Base-by-base conservation (phyloP, 108 stramenopile genomes). In the Cyclotella choctawhatcheeana region DNA sequence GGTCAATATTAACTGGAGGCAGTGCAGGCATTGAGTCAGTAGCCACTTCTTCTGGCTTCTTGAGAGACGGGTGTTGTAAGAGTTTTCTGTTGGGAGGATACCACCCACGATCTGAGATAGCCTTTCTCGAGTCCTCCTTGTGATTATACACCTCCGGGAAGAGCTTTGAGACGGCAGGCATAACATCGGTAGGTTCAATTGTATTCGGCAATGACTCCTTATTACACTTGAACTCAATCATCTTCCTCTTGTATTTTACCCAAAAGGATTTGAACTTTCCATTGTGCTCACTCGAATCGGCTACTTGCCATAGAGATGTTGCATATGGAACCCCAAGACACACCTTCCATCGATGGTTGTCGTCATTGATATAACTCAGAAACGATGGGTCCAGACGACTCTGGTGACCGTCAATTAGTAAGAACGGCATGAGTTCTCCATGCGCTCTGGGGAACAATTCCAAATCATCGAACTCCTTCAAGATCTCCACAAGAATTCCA, bases 321-420 rank as follows among this genome's bases (percentile, higher is more conserved):
- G 64, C 64, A 58, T 74, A 58, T 26, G 73, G 73, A 13, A 74
- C 64, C 30, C 73, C 64, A 40, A 64, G 50, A 51, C 70, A 71
- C 33, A 62, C 60, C 27, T n/a, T 50, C 59, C 71, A 72, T 3
- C 8, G 0, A 48, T 74, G 64, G 33, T 22, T 21, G 26, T 58
- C 30, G 30, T 74, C 73, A 50, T 74, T 74, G n/a, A 74, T 66
- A 14, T 66, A 66, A 20, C 58, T 58, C 12, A 58, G 44, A 33
- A 74, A 66, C 1, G 12, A 12, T 17, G 58, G 43, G 13, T 26
- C 31, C 8, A 74, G 21, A 12, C 64, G 55, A 66, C 45, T 50
- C 13, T 65, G 56, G 40, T 66, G 55, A 14, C 64, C 55, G 43
- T 74, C 64, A 17, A 74, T 20, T 21, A 74, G 5, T 20, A 74